Base-by-base conservation (phyloP, 192 early-diverging fungal genomes). In the Podila epigama region DNA sequence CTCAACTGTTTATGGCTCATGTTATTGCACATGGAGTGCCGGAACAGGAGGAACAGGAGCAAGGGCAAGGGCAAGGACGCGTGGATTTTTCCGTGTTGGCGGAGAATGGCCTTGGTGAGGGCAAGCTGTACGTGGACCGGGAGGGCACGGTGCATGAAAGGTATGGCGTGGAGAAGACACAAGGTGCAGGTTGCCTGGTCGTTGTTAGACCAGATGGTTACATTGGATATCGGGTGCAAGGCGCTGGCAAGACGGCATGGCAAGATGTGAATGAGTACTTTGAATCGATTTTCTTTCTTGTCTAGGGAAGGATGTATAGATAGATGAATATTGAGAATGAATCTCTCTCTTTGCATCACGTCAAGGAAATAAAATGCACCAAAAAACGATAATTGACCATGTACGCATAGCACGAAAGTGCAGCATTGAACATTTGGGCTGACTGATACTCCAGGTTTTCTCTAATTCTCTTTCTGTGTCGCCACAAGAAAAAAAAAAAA, bases 221-320 rank as follows among this genome's bases (percentile, higher is more conserved):
- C 39, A 62, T 62, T 59, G 73, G 61, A 3, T 77, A 64, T n/a
- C 60, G 73, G 6, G 66, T 68, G 28, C 44, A 66, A 5, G 73
- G 66, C 11, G 48, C 44, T 18, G 42, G 35, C 54, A 37, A 63
- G 15, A 20, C 35, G 16, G 52, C 73, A 6, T 77, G 73, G 73
- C 12, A 40, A 0, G 73, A 77, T 11, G 28, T 77, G 5, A 37
- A 68, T 32, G 39, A 18, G 35, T 77, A 77, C 33, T 44, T 68
- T 22, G 36, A 58, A 1, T 44, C 73, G 3, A 64, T 77, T 11
- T 29, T 77, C n/a, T n/a, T n/a, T n/a, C n/a, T n/a, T n/a, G n/a
- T n/a, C n/a, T n/a, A n/a, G n/a, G n/a, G n/a, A n/a, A n/a, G n/a
- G n/a, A n/a, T n/a, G n/a, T n/a, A n/a, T n/a, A n/a, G n/a, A n/a